These are phyloP conservation scores for Artemisia tridentata DNA, from an alignment of 129 eudicot species.

Conservation along the genomic window DNA sequence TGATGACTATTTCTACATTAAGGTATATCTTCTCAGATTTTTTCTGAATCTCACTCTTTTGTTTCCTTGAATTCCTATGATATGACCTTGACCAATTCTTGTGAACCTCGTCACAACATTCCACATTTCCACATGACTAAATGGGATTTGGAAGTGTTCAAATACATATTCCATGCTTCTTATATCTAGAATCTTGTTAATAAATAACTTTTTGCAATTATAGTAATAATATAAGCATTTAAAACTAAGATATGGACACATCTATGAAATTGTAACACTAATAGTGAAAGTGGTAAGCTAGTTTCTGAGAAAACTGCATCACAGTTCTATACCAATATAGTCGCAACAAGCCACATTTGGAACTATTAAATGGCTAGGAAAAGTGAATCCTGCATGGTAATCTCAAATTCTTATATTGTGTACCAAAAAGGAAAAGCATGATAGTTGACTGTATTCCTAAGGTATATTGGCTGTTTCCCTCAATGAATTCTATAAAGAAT, in stretches of 20 bases:
- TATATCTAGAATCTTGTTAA: too few relatives aligned
- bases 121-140: too few relatives aligned
- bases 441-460: background rate
- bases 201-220: too few relatives aligned
- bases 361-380: background rate
- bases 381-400: background rate
- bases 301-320: too few relatives aligned
- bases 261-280: background rate
- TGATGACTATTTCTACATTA: constrained; percentile 94
- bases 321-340: background rate
- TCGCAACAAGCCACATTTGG: background rate
- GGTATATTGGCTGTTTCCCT: background rate
- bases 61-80: too few relatives aligned
- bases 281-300: background rate
- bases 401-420: background rate
- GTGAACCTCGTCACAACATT: too few relatives aligned
- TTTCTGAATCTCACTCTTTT: background rate
- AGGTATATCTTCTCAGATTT: constrained; percentile 42
- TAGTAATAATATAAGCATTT: too few relatives aligned
- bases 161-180: too few relatives aligned
- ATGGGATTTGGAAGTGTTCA: too few relatives aligned
- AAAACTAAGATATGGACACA: background rate
- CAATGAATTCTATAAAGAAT: background rate
- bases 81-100: too few relatives aligned
- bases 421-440: background rate